Percentiles rank a stretch among this genome's conserved stretches.
Evolutionary conservation across 768 basidiomycete species (phyloP).

Genomic region (Xerocomellus amylosporus): DNA sequence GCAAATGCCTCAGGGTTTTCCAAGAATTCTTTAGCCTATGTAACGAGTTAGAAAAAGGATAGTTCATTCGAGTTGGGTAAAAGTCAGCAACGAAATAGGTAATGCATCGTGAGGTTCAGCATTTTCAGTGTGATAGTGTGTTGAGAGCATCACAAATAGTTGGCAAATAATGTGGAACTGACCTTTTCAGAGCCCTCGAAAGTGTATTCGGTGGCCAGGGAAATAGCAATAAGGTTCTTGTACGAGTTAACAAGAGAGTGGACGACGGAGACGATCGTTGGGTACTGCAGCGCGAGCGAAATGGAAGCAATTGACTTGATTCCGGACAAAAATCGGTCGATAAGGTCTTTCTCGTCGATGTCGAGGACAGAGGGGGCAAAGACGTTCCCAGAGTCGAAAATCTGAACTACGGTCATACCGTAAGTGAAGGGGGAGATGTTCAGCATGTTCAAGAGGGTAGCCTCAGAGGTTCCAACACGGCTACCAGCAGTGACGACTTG

Average conservation of each 20-base stretch:
- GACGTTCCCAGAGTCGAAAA: constrained; percentile 90
- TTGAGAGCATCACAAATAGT: constrained; percentile 26
- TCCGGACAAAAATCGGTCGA: constrained; percentile 89
- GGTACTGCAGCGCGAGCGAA: constrained; percentile 94
- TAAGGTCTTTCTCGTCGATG: constrained; percentile 85
- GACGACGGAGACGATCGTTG: constrained; percentile 88
- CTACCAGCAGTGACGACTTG: constrained; percentile 90
- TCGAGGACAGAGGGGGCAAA: constrained; percentile 92
- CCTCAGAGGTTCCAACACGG: constrained; percentile 96
- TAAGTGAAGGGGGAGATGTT: constrained; percentile 99
- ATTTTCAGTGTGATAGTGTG: constrained; percentile 76
- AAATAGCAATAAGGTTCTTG: constrained; percentile 94
- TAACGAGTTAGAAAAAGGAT: constrained; percentile 3
- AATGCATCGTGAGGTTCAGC: constrained; percentile 56
- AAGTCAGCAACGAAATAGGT: constrained; percentile 30
- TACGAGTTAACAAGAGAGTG: constrained; percentile 98
- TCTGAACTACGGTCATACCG: constrained; percentile 97
- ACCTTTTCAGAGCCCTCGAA: constrained; percentile 96
- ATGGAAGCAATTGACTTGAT: constrained; percentile 95
- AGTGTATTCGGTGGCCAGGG: constrained; percentile 88
- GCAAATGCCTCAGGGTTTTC: constrained; percentile 99
- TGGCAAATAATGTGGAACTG: constrained; percentile 24
- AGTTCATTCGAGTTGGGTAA: background rate
- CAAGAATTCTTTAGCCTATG: constrained; percentile 90
- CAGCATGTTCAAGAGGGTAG: constrained; percentile 98